Evolutionary conservation across 2,329 filamentous ascomycete genomes (phyloP).

Genomic region (Diatrype stigma): DNA sequence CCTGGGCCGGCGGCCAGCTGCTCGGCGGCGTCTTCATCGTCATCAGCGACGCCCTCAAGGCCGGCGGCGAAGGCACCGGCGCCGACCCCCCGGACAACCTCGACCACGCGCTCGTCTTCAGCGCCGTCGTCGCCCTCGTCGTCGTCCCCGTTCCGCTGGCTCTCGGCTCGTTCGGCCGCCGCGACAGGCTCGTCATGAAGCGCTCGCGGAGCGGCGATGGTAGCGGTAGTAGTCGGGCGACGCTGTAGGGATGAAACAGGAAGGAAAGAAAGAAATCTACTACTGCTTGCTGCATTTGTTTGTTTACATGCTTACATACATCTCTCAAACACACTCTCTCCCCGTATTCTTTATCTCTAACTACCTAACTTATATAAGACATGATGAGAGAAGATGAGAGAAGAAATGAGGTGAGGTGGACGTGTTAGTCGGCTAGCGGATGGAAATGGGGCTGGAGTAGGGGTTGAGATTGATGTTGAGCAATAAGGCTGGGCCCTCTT

Average conservation of each 20-base stretch:
- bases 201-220: constrained; percentile 43
- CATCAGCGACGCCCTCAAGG: constrained; percentile 70
- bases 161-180: constrained; percentile 65
- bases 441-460: too few relatives aligned
- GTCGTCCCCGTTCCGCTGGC: constrained; percentile 64
- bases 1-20: constrained; percentile 84
- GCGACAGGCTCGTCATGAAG: constrained; percentile 45
- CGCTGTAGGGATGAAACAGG: too few relatives aligned
- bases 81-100: constrained; percentile 66
- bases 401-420: neutral
- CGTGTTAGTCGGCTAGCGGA: too few relatives aligned
- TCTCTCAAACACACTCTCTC: too few relatives aligned
- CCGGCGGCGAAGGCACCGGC: constrained; percentile 36
- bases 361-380: too few relatives aligned
- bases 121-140: constrained; percentile 64
- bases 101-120: constrained; percentile 71
- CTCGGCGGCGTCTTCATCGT: constrained; percentile 83
- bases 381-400: too few relatives aligned
- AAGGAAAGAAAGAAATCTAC: too few relatives aligned
- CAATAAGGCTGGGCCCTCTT: too few relatives aligned
- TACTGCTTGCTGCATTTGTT: too few relatives aligned
- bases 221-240: constrained; percentile 7
- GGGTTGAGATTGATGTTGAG: too few relatives aligned
- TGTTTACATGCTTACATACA: neutral
- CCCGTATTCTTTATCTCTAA: too few relatives aligned